These are phyloP conservation scores for Agaricus sinodeliciosus DNA, from an alignment of 768 basidiomycete genomes.

Conservation along the genomic window DNA sequence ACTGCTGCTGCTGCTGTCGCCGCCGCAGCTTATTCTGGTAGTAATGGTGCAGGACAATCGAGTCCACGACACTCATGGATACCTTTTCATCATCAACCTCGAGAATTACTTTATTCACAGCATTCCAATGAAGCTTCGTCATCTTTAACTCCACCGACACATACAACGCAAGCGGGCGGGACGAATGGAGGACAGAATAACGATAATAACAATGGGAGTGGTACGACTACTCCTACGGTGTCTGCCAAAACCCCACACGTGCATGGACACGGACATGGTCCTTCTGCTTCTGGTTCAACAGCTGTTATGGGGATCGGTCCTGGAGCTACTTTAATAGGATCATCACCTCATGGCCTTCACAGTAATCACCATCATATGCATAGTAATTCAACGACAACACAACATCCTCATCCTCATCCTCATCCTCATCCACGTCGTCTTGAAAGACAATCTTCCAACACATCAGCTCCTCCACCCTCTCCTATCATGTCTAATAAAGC, in stretches of 20 bases:
- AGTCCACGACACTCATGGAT: constrained; percentile 39
- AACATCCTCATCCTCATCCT: not conserved
- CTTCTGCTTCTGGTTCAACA: not conserved
- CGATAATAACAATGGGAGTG: not conserved
- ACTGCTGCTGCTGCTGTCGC: constrained; percentile 21
- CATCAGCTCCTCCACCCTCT: constrained; percentile 31
- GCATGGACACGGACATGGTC: not conserved
- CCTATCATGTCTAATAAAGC: constrained; percentile 29
- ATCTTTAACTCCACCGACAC: not conserved
- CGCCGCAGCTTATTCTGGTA: not conserved
- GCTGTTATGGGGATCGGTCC: not conserved
- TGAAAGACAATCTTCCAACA: constrained; percentile 31
- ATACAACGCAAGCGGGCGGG: constrained; percentile 13
- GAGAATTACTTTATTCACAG: constrained; percentile 17
- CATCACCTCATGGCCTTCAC: not conserved
- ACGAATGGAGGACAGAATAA: not conserved
- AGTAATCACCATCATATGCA: no score
- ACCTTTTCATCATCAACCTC: constrained; percentile 24
- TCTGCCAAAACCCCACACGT: not conserved
- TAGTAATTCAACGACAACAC: no score
- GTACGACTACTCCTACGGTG: constrained; percentile 2
- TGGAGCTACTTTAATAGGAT: not conserved
- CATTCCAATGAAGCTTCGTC: not conserved
- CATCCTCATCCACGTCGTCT: not conserved
- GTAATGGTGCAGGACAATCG: not conserved